Evolutionary conservation across 345 rosid genomes (phyloP).

Genomic region (Eucalyptus sp.): DNA sequence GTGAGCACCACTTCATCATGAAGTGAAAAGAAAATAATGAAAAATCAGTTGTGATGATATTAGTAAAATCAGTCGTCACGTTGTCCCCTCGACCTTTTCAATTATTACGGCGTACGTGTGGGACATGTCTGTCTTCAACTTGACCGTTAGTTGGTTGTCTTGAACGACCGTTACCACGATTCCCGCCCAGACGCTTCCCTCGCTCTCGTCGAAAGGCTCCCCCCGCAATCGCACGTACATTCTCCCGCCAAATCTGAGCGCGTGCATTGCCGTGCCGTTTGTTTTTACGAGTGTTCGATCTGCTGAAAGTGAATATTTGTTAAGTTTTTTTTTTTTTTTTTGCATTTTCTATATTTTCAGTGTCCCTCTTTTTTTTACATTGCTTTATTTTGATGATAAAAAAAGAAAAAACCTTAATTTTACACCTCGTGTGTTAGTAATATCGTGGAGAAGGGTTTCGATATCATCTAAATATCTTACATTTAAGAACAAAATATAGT

Average conservation of each 20-base stretch:
- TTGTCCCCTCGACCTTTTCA: background rate
- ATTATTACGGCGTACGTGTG: background rate
- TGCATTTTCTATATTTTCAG: too few relatives aligned
- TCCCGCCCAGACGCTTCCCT: background rate
- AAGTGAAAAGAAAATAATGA: background rate
- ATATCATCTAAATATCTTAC: background rate
- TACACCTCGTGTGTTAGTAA: background rate
- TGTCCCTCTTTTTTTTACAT: too few relatives aligned
- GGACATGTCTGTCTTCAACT: background rate
- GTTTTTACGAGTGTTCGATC: background rate
- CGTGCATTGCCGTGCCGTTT: background rate
- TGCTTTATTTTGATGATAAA: background rate
- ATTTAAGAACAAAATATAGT: background rate
- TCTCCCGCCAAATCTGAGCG: background rate
- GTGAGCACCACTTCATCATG: background rate
- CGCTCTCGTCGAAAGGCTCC: background rate
- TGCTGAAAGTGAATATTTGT: background rate
- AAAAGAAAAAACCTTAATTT: background rate
- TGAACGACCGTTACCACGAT: conserved; percentile 9
- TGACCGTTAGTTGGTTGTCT: conserved; percentile 23
- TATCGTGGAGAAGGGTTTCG: background rate
- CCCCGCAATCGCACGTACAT: background rate
- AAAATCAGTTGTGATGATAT: background rate
- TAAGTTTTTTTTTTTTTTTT: too few relatives aligned
- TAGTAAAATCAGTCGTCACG: background rate